Conservation (phyloP, 2,329 filamentous ascomycete species). For the Dichotomopilus funicola region DNA sequence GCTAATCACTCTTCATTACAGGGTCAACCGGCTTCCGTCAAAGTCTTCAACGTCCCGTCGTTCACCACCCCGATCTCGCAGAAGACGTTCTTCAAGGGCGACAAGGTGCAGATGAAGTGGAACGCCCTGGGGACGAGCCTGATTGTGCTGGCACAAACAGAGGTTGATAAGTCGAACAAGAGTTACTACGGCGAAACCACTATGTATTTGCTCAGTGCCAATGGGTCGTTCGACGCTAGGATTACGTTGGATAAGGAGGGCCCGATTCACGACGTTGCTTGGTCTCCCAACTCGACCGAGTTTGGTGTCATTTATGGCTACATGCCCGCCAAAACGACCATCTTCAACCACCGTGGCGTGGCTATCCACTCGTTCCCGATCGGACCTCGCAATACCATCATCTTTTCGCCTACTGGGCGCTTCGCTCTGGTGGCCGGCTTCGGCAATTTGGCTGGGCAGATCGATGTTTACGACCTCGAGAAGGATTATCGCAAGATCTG, state of each 20-base stretch:
- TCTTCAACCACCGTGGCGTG: slow-evolving; percentile 86
- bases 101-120: slow-evolving; percentile 99
- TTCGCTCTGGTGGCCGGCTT: slow-evolving; percentile 94
- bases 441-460: slow-evolving; percentile 93
- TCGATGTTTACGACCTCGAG: slow-evolving; percentile 94
- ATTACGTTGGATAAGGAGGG: slow-evolving; percentile 93
- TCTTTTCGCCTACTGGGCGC: slow-evolving; percentile 87
- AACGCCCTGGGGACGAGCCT: slow-evolving; percentile 85
- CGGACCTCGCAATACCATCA: slow-evolving; percentile 85
- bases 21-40: slow-evolving; percentile 90
- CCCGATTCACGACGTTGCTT: slow-evolving; percentile 91
- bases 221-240: slow-evolving; percentile 85
- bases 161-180: slow-evolving; percentile 97
- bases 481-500: slow-evolving; percentile 89
- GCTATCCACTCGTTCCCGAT: slow-evolving; percentile 80
- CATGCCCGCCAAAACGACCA: slow-evolving; percentile 98
- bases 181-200: slow-evolving; percentile 99
- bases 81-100: slow-evolving; percentile 98
- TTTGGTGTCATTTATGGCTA: slow-evolving; percentile 97
- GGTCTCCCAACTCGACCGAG: slow-evolving; percentile 96
- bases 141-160: slow-evolving; percentile 92
- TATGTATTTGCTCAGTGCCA: slow-evolving; percentile 88
- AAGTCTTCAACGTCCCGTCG: slow-evolving; percentile 87
- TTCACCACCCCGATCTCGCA: slow-evolving; percentile 81
- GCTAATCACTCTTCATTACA: slow-evolving; percentile 31